These are phyloP conservation scores for Ophiostoma perfectum DNA, from an alignment of 2,329 filamentous ascomycete species.

Conservation along the genomic window DNA sequence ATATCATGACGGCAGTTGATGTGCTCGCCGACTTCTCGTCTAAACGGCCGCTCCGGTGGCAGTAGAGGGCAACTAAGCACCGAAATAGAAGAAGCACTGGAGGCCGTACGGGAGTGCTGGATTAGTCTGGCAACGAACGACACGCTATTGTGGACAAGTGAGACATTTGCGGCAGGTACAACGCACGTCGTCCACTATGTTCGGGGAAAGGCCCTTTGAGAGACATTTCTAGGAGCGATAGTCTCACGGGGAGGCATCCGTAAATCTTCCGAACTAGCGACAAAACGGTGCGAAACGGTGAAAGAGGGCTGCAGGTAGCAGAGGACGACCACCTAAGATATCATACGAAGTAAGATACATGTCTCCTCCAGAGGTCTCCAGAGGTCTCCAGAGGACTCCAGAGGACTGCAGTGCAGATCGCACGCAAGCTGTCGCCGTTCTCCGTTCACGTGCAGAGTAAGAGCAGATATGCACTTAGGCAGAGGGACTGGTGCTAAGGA, in stretches of 20 bases:
- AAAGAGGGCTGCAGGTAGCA: neutral
- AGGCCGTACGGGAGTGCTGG: too few species aligned
- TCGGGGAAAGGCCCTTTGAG: neutral
- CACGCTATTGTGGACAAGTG: neutral
- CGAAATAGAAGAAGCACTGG: too few species aligned
- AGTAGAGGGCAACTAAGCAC: too few species aligned
- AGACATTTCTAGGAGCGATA: neutral
- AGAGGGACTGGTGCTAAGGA: neutral
- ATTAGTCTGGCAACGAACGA: too few species aligned
- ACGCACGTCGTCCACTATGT: neutral
- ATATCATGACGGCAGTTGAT: too few species aligned
- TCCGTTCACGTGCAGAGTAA: neutral
- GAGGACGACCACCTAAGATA: neutral
- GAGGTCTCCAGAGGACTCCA: neutral
- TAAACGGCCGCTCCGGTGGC: too few species aligned
- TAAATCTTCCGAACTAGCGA: slow-evolving; percentile 7
- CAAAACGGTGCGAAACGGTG: slow-evolving; percentile 5
- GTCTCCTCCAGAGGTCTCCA: neutral
- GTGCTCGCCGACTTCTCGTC: too few species aligned
- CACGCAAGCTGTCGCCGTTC: neutral
- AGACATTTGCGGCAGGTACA: slow-evolving; percentile 10
- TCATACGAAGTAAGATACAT: too few species aligned
- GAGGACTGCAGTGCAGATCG: neutral
- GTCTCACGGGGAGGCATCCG: slow-evolving; percentile 8
- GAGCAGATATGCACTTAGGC: neutral